Evolutionary conservation across 108 stramenopile species (phyloP).

Genomic region (Nitzschia sp.): DNA sequence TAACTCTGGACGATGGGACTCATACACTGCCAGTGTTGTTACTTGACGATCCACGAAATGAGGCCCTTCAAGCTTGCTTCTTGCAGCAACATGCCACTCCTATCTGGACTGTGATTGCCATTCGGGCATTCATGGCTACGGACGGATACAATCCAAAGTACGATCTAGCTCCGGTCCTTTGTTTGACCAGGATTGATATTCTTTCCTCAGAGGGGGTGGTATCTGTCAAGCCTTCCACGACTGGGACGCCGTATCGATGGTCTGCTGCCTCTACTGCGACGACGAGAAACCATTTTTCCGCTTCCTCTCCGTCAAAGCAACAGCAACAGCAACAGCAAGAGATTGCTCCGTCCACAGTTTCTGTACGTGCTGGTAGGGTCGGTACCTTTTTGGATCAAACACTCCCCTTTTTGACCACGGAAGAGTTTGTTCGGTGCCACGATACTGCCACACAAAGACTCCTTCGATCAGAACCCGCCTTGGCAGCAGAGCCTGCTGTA

Average conservation of each 20-base stretch:
- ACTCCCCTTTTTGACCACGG: constrained; percentile 16
- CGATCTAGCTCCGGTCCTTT: constrained; percentile 13
- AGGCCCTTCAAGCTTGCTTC: background rate
- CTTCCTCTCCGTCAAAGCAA: background rate
- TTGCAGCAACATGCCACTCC: background rate
- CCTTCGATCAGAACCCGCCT: background rate
- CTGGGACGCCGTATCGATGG: background rate
- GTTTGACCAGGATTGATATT: constrained; percentile 19
- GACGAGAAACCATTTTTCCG: background rate
- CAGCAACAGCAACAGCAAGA: background rate
- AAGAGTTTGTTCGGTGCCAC: constrained; percentile 13
- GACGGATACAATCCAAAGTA: constrained; percentile 21
- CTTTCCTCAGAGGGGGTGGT: background rate
- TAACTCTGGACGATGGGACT: constrained; percentile 8
- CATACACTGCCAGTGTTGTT: constrained; percentile 20
- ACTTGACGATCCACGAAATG: constrained; percentile 6
- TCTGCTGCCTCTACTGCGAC: background rate
- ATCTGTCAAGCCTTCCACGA: background rate
- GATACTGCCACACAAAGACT: background rate
- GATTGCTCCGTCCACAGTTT: background rate
- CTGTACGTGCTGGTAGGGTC: constrained; percentile 16
- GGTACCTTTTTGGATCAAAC: constrained; percentile 20
- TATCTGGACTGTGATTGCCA: constrained; percentile 4
- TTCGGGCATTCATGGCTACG: constrained; percentile 14
- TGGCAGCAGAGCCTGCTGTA: background rate